Evolutionary conservation across 345 rosid genomes (phyloP), one percentile per base, ranked within the genome.

Genomic region (Angophora floribunda): DNA sequence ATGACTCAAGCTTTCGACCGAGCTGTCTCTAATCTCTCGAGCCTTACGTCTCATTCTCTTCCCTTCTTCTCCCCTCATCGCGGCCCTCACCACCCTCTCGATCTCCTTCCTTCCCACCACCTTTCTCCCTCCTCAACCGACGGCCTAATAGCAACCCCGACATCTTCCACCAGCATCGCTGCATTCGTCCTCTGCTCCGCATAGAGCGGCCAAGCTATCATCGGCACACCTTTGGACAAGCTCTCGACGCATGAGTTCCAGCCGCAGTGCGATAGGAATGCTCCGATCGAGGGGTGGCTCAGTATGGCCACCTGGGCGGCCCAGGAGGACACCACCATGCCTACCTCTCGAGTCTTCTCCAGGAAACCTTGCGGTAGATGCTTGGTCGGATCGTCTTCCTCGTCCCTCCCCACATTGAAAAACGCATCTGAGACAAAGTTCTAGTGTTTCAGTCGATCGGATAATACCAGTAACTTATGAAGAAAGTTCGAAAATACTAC

Each of bases 141-240:
- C 12, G 91, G 86, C 82, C 86, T 85, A 6, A 92, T 78, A 7
- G 96, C 96, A 52, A 92, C 91, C 30, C 88, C 80, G 7, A 92
- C 36, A 59, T 89, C 95, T 88, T 93, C 96, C 44, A 44, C 87
- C 26, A 93, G 88, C 87, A 88, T 15, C 7, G 90, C 70, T 1
- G 94, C 95, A 21, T 93, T 94, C 92, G 90, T 90, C 63, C 36
- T 89, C 86, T 94, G 95, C 87, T 94, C 94, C 4, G 96, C 94
- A 16, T 88, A 92, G 36, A 94, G 86, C 16, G 96, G 94, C 95
- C 95, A 93, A 4, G 93, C 91, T 51, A 94, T 91, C 87, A 92
- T 91, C 5, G 95, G 94, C 63, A 94, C 88, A 32, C 96, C 94
- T 17, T 85, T 80, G 4, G 86, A 49, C 14, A 93, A 55, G 87